Evolutionary conservation across 1,139 yeast genomes (phyloP).

Genomic region (Lodderomyces metapsilosis): DNA sequence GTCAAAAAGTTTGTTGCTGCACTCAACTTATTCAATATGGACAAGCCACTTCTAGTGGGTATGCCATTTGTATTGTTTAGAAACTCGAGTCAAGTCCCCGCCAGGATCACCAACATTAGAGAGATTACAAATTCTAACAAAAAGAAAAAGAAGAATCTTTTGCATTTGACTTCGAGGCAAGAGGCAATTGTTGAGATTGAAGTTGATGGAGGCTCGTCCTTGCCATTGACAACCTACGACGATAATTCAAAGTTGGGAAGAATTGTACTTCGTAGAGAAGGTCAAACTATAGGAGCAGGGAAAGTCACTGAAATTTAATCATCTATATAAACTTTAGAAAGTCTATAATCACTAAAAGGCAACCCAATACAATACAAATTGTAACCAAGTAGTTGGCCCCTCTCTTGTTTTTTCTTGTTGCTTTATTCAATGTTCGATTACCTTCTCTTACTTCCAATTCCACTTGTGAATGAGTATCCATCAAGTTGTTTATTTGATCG

Average conservation of each 20-base stretch:
- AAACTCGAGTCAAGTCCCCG: conserved; percentile 77
- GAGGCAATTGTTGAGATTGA: conserved; percentile 71
- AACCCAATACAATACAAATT: conserved; percentile 60
- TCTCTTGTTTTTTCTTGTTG: conserved; percentile 67
- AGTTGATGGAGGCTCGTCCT: conserved; percentile 48
- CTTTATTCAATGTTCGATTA: conserved; percentile 67
- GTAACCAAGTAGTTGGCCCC: conserved; percentile 68
- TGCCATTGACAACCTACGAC: conserved; percentile 62
- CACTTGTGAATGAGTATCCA: conserved; percentile 71
- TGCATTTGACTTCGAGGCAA: conserved; percentile 73
- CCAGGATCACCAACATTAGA: conserved; percentile 59
- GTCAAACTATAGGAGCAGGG: conserved; percentile 88
- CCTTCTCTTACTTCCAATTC: conserved; percentile 71
- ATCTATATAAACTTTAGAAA: conserved; percentile 35
- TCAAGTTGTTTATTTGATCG: conserved; percentile 63
- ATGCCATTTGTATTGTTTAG: conserved; percentile 80
- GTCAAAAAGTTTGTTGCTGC: conserved; percentile 54
- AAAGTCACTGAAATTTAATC: conserved; percentile 33
- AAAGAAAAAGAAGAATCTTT: conserved; percentile 46
- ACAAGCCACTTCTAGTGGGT: conserved; percentile 77
- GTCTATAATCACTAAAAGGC: conserved; percentile 64
- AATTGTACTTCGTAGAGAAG: conserved; percentile 81
- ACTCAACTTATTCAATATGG: conserved; percentile 66
- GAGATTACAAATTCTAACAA: conserved; percentile 34
- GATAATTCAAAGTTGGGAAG: conserved; percentile 72